A percentile compares a stretch with the other conserved stretches of the same genome.
Conservation (phyloP, 208 protist genomes). For the Trypanosoma platydactyli region DNA sequence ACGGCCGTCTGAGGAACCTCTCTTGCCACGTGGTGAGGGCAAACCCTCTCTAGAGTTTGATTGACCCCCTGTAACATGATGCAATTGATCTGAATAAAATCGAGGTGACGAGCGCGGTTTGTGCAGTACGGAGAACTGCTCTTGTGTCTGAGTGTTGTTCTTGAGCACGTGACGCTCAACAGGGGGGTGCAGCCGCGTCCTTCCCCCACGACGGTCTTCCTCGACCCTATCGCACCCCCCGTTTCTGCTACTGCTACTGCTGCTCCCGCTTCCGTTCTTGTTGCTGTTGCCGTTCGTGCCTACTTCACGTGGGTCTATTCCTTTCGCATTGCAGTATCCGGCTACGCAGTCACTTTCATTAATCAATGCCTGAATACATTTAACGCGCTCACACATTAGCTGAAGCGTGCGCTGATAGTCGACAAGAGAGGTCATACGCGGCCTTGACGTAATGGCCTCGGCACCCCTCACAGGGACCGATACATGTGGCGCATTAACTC, state of each 20-base stretch:
- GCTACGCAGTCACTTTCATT: constrained; percentile 8
- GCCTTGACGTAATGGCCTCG: neutral
- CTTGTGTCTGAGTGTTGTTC: neutral
- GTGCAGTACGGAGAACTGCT: neutral
- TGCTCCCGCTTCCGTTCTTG: neutral
- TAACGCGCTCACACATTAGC: constrained; percentile 55
- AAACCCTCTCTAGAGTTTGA: no score
- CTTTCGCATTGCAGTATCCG: neutral
- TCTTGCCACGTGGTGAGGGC: neutral
- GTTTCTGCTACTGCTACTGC: neutral
- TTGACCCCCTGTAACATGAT: neutral
- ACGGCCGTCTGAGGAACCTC: neutral
- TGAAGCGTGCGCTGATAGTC: constrained; percentile 25
- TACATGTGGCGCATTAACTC: neutral
- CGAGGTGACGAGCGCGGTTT: constrained; percentile 1
- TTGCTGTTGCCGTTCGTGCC: neutral
- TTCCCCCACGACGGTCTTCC: neutral
- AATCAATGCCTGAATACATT: constrained; percentile 48
- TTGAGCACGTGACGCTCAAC: neutral
- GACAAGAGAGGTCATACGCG: neutral
- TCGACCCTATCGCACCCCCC: neutral
- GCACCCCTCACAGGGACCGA: neutral
- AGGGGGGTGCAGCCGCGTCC: neutral
- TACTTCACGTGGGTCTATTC: neutral
- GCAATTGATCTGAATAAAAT: neutral